These are phyloP conservation scores for Torulaspora microellipsoides DNA, from an alignment of 805 yeast species.

Conservation along the genomic window DNA sequence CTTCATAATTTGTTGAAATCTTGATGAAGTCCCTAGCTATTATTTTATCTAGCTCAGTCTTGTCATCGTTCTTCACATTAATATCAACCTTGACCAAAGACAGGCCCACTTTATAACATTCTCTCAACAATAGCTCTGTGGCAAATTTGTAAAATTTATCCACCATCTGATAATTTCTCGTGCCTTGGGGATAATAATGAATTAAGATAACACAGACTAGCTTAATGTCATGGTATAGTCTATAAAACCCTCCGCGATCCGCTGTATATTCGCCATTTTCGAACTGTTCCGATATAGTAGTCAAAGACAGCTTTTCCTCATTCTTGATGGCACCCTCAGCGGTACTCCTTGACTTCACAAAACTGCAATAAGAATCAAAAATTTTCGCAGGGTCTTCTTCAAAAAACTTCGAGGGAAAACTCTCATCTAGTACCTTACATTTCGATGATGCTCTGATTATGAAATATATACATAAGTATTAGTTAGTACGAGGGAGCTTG, in stretches of 20 bases:
- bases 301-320: conserved; percentile 27
- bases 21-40: conserved; percentile 56
- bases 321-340: conserved; percentile 20
- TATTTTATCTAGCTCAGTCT: conserved; percentile 35
- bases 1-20: conserved; percentile 49
- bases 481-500: conserved; percentile 13
- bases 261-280: conserved; percentile 37
- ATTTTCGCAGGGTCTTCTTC: conserved; percentile 45
- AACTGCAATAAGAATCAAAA: conserved; percentile 39
- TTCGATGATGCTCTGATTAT: conserved; percentile 26
- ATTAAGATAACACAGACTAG: conserved; percentile 49
- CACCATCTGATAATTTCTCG: conserved; percentile 45
- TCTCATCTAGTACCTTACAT: conserved; percentile 31
- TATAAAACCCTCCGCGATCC: conserved; percentile 42
- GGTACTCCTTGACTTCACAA: conserved; percentile 29
- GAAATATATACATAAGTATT: neutral
- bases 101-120: conserved; percentile 45
- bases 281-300: conserved; percentile 44
- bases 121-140: conserved; percentile 60
- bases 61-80: conserved; percentile 24
- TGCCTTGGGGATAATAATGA: conserved; percentile 45
- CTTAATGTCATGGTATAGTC: conserved; percentile 62
- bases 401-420: conserved; percentile 44
- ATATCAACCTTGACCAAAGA: conserved; percentile 15
- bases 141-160: conserved; percentile 62